phyloP scores from a whole-genome alignment of 768 basidiomycete species.

The Mycena belliarum region DNA sequence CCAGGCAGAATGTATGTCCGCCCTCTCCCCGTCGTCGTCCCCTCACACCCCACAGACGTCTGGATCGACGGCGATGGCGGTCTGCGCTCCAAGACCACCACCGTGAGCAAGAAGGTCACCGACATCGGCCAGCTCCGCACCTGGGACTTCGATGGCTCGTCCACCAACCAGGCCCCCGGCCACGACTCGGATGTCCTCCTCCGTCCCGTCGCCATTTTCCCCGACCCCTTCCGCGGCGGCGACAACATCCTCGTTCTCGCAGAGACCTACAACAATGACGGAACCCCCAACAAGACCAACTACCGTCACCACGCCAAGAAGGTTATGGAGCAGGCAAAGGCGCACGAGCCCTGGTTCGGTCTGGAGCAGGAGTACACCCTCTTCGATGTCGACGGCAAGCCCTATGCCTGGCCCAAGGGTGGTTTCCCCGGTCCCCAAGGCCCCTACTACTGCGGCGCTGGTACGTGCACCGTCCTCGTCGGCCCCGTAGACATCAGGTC shows the following conservation, averaged over 20 bases:
- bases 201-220: slow-evolving; percentile 95
- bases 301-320: slow-evolving; percentile 92
- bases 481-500: slow-evolving; percentile 19
- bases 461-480: slow-evolving; percentile 43
- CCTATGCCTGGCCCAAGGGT: slow-evolving; percentile 96
- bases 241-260: slow-evolving; percentile 97
- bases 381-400: slow-evolving; percentile 87
- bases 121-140: slow-evolving; percentile 90
- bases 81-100: slow-evolving; percentile 96
- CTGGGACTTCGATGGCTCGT: slow-evolving; percentile 99
- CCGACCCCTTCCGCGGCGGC: slow-evolving; percentile 98
- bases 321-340: slow-evolving; percentile 91
- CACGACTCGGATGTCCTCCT: slow-evolving; percentile 97
- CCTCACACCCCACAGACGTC: slow-evolving; percentile 63
- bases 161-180: slow-evolving; percentile 96
- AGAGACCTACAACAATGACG: slow-evolving; percentile 98
- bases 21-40: slow-evolving; percentile 12
- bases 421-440: slow-evolving; percentile 99
- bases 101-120: slow-evolving; percentile 81
- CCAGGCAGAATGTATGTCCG: slow-evolving; percentile 81
- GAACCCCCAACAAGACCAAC: slow-evolving; percentile 97
- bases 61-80: slow-evolving; percentile 97
- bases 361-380: slow-evolving; percentile 99
- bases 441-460: slow-evolving; percentile 99
- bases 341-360: slow-evolving; percentile 89